phyloP scores from a whole-genome alignment of 495 filamentous ascomycete species.

The Neurospora sp. region DNA sequence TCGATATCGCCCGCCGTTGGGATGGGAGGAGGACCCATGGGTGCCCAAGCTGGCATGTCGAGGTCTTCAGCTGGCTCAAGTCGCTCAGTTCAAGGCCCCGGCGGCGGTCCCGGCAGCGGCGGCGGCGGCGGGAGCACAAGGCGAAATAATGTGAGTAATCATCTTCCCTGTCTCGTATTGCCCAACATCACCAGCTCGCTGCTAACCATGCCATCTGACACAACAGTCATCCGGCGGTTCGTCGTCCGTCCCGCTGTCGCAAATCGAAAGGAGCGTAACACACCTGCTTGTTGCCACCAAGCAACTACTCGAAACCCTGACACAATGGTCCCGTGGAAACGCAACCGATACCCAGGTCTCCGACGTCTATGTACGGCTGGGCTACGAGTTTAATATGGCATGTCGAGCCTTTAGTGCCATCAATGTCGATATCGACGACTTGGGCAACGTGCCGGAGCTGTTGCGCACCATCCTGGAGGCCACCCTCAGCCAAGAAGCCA shows the following conservation, averaged over 20 bases:
- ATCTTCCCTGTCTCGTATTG: neutral
- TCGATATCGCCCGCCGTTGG: conserved; percentile 32
- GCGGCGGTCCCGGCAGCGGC: conserved; percentile 9
- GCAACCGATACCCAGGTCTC: conserved; percentile 91
- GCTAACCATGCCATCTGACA: conserved; percentile 12
- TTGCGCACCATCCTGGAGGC: conserved; percentile 86
- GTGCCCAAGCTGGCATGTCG: conserved; percentile 16
- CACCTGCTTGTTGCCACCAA: conserved; percentile 96
- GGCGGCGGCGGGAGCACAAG: conserved; percentile 29
- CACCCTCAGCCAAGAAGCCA: conserved; percentile 93
- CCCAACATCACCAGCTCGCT: neutral
- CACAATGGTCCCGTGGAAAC: conserved; percentile 86
- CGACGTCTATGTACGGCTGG: conserved; percentile 92
- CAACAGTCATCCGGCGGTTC: conserved; percentile 31
- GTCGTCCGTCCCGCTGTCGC: conserved; percentile 52
- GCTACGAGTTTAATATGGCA: conserved; percentile 98
- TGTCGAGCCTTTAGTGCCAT: conserved; percentile 93
- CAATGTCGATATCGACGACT: conserved; percentile 84
- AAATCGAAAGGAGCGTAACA: conserved; percentile 97
- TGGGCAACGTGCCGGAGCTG: conserved; percentile 90
- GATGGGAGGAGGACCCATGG: conserved; percentile 6
- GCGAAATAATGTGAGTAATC: conserved; percentile 41
- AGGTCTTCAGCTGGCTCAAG: conserved; percentile 34
- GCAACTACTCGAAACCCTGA: conserved; percentile 92
- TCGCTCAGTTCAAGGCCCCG: conserved; percentile 14